phyloP scores from a whole-genome alignment of 108 stramenopile genomes.

The Fragilariopsis cylindrus region DNA sequence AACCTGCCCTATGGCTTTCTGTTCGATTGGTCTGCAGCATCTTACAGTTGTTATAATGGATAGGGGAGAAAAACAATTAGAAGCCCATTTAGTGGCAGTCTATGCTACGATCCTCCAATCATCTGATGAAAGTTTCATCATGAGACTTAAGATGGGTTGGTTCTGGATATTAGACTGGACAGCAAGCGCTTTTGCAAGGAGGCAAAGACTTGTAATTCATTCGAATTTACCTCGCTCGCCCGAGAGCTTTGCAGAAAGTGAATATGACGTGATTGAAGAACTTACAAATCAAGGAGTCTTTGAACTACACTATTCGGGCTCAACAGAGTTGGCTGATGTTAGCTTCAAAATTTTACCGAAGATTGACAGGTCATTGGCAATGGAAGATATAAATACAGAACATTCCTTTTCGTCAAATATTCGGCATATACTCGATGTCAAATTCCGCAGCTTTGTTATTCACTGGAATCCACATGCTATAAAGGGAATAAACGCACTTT shows the following conservation, averaged over 20 bases:
- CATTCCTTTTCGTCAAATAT: not conserved
- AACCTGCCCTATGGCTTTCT: conserved; percentile 15
- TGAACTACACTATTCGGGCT: conserved; percentile 47
- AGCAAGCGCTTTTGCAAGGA: conserved; percentile 36
- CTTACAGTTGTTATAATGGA: conserved; percentile 53
- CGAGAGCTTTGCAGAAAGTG: conserved; percentile 42
- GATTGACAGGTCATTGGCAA: not conserved
- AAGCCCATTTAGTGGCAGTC: conserved; percentile 79
- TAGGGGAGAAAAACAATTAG: conserved; percentile 57
- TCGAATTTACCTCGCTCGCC: conserved; percentile 66
- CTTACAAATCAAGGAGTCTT: conserved; percentile 58
- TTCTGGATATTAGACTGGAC: conserved; percentile 84
- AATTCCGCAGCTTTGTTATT: conserved; percentile 73
- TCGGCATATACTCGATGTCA: conserved; percentile 48
- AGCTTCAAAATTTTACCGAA: conserved; percentile 21
- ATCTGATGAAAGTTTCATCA: conserved; percentile 57
- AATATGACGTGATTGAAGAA: conserved; percentile 61
- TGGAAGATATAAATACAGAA: not conserved
- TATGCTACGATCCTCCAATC: conserved; percentile 46
- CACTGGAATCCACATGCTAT: conserved; percentile 82
- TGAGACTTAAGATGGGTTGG: conserved; percentile 73
- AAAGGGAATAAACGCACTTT: conserved; percentile 33
- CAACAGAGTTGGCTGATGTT: conserved; percentile 76
- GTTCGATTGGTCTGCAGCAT: conserved; percentile 34
- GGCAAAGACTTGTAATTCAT: conserved; percentile 72